Conservation (phyloP, 257 asterid genomes). For the Salvia hispanica region DNA sequence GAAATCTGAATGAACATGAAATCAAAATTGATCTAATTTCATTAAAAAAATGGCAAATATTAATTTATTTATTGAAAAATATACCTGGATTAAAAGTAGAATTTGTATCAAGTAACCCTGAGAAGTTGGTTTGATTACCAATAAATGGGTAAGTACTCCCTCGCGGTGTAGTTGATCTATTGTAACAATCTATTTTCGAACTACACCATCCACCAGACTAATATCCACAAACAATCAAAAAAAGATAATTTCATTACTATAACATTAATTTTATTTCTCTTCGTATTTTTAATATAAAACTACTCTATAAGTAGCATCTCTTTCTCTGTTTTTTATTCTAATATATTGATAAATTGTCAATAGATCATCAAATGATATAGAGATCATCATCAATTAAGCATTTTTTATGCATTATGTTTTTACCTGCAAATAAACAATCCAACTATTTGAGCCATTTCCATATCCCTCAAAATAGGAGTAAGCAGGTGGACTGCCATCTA, state of each 20-base stretch:
- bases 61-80: neutral
- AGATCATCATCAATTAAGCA: neutral
- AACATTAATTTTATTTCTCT: no score
- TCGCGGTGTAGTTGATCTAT: constrained; percentile 9
- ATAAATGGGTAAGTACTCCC: constrained; percentile 26
- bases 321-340: no score
- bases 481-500: constrained; percentile 45
- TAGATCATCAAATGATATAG: no score
- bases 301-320: no score
- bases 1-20: constrained; percentile 29
- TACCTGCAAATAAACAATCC: constrained; percentile 43
- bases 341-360: no score
- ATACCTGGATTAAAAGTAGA: constrained; percentile 34
- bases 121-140: constrained; percentile 30
- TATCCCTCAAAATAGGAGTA: constrained; percentile 32
- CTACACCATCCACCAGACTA: constrained; percentile 46
- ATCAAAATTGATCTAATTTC: neutral
- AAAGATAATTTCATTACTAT: no score
- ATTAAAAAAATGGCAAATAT: neutral
- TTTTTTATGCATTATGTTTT: neutral
- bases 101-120: constrained; percentile 26
- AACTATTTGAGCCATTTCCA: constrained; percentile 33
- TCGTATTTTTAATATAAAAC: no score
- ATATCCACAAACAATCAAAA: neutral
- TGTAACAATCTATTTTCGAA: constrained; percentile 9